Percentiles rank a stretch among this genome's conserved stretches.
phyloP scores from a whole-genome alignment of 306 rosid species.

The Malus asiatica region DNA sequence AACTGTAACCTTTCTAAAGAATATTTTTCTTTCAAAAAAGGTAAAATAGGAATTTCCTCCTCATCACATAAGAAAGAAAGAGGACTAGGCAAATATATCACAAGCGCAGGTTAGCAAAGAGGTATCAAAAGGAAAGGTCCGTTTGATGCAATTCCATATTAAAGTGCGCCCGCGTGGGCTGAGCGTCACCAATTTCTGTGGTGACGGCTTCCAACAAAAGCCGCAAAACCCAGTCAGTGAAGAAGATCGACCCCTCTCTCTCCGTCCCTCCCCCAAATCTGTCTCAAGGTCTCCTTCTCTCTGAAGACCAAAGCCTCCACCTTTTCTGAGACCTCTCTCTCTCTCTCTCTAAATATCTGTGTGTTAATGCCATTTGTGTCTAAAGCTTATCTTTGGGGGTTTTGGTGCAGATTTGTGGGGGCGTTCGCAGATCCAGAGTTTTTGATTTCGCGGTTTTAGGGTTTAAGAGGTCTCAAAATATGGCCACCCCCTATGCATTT shows the following conservation, averaged over 20 bases:
- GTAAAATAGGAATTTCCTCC: not conserved
- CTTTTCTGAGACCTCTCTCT: conserved; percentile 18
- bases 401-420: conserved; percentile 28
- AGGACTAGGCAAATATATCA: not conserved
- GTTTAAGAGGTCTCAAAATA: conserved; percentile 50
- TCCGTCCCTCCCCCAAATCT: conserved; percentile 11
- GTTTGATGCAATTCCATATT: not conserved
- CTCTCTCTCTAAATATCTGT: not conserved
- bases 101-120: not conserved
- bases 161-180: not conserved
- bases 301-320: not conserved
- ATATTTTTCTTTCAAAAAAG: not conserved
- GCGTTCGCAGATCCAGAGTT: conserved; percentile 44
- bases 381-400: conserved; percentile 18
- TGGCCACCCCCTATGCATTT: conserved; percentile 79
- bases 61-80: not conserved
- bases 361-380: not conserved
- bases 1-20: not conserved
- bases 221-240: conserved; percentile 19
- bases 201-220: conserved; percentile 6
- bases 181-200: not conserved
- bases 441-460: conserved; percentile 30
- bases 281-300: conserved; percentile 10
- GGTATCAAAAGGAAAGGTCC: not conserved
- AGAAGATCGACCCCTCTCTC: not conserved